Percentiles rank a stretch among this genome's conserved stretches.
These are phyloP conservation scores for Tanacetum coccineum DNA, from an alignment of 129 eudicot genomes.

Conservation along the genomic window DNA sequence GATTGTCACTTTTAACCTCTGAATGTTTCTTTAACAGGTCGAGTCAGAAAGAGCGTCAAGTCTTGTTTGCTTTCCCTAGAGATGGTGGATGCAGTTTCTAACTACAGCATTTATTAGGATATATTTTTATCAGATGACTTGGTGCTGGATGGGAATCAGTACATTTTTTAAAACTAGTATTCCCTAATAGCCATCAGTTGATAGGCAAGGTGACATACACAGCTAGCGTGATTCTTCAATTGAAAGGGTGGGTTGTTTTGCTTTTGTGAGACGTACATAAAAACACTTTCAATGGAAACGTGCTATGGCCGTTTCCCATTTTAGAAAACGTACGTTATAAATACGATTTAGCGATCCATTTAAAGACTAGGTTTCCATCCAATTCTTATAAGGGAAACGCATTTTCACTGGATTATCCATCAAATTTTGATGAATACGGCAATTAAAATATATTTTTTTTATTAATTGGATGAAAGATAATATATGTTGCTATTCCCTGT, in stretches of 20 bases:
- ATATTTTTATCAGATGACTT: neutral
- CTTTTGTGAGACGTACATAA: no score
- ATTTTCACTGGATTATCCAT: neutral
- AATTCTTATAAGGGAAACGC: no score
- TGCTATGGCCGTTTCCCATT: no score
- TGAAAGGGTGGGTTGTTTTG: no score
- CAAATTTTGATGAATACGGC: neutral
- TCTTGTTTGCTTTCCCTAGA: neutral
- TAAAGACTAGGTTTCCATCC: no score
- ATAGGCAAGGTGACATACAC: slow-evolving; percentile 16
- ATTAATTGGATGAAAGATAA: no score
- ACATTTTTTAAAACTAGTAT: neutral
- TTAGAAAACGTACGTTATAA: no score
- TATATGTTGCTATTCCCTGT: neutral
- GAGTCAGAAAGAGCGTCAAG: no score
- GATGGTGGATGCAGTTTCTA: slow-evolving; percentile 4
- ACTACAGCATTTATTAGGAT: slow-evolving; percentile 5
- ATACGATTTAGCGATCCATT: no score
- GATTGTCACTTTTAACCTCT: neutral
- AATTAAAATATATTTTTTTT: neutral
- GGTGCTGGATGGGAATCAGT: neutral
- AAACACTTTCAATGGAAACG: no score
- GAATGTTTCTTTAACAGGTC: slow-evolving; percentile 15
- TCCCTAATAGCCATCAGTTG: neutral
- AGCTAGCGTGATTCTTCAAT: no score